Conservation (phyloP, 306 rosid genomes). For the Erythrophleum fordii region DNA sequence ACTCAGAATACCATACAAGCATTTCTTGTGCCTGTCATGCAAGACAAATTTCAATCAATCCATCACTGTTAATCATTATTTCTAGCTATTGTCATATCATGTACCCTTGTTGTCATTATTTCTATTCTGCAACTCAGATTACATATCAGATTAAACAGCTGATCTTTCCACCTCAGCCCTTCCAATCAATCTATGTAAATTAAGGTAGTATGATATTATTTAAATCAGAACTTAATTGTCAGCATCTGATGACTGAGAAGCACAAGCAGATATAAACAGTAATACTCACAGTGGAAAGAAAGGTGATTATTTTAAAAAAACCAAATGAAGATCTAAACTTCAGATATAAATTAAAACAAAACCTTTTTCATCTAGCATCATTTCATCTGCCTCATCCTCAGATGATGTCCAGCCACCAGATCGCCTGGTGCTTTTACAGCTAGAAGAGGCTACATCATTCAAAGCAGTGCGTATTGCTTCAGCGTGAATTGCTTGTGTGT, state of each 20-base stretch:
- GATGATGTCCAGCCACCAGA: conserved; percentile 90
- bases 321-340: background rate
- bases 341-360: conserved; percentile 13
- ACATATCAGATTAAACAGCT: conserved; percentile 17
- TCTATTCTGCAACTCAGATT: background rate
- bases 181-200: background rate
- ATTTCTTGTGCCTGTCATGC: conserved; percentile 9
- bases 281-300: conserved; percentile 1
- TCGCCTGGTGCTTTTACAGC: conserved; percentile 49
- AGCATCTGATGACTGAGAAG: conserved; percentile 2
- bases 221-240: conserved; percentile 20
- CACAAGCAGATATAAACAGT: conserved; percentile 30
- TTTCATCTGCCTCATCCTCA: conserved; percentile 88
- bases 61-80: background rate
- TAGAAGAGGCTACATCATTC: conserved; percentile 82
- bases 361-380: conserved; percentile 90
- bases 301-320: background rate
- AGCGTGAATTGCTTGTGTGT: conserved; percentile 52
- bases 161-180: conserved; percentile 7
- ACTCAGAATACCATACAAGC: background rate
- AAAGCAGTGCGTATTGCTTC: conserved; percentile 89
- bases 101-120: conserved; percentile 1
- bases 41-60: background rate
- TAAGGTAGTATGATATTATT: conserved; percentile 5
- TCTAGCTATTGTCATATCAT: background rate